Evolutionary conservation across 331 rosid genomes (phyloP), one percentile per base, ranked within the genome.

Genomic region (Dryas integrifolia): DNA sequence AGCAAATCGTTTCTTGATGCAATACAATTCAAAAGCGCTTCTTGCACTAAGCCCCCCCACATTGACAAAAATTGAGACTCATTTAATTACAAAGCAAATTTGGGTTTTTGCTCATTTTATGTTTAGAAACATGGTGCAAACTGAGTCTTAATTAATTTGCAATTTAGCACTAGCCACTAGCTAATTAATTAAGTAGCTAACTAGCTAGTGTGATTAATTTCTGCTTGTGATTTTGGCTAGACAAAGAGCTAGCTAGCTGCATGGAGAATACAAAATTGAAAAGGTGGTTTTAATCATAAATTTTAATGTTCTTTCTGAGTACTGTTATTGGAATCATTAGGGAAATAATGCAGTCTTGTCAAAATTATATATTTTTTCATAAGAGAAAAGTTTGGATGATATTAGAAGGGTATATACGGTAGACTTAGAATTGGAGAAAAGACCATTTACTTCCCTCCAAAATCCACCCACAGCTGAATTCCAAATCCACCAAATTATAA

Each of bases 341-440:
- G 49, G 73, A 76, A 79, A 86, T 89, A 66, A 79, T 89, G 84
- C 53, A 75, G 73, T 72, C 80, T 59, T 67, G 84, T 76, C 71
- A 65, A 66, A 58, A 30, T 80, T 64, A 21, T 62, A 58, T 58
- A 58, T 58, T 35, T 59, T 66, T 57, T 61, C 67, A n/a, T 11
- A 43, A 47, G 46, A 45, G 14, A n/a, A 78, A 58, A 58, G 45
- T 58, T 39, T 39, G 55, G 48, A 40, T 72, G 69, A 21, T 30
- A 30, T 59, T 69, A 47, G n/a, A 35, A 58, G 64, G 67, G 44
- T 15, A 38, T 14, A 61, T 14, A 61, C 50, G 70, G 44, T 8
- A 26, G 64, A 43, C 58, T 16, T 18, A 57, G 60, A 72, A 60
- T 48, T 67, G 49, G 75, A 70, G 62, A 61, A 40, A 63, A 38